Conservation (phyloP, 164 flowering plant species). For the Cinnamomum chago region DNA sequence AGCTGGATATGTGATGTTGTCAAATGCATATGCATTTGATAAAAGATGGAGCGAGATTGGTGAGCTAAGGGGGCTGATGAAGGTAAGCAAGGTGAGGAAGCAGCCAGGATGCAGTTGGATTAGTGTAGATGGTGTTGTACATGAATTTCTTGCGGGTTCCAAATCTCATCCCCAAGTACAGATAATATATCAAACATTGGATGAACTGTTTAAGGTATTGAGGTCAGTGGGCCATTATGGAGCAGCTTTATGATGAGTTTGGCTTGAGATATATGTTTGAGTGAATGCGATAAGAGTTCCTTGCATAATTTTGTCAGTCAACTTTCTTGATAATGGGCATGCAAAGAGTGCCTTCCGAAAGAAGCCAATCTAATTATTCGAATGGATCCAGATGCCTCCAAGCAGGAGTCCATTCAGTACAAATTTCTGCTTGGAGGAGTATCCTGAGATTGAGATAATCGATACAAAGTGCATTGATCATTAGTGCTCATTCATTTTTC, state of each 20-base stretch:
- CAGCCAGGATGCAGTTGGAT: slow-evolving; percentile 53
- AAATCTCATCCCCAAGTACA: neutral
- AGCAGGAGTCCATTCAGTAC: neutral
- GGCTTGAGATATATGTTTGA: neutral
- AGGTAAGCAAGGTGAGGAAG: slow-evolving; percentile 34
- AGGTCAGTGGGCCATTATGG: neutral
- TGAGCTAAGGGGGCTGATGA: slow-evolving; percentile 37
- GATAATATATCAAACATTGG: neutral
- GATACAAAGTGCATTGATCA: neutral
- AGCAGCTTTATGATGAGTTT: neutral
- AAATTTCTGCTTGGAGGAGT: neutral
- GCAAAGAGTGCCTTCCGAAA: neutral
- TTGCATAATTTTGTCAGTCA: too few species aligned
- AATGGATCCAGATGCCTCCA: neutral
- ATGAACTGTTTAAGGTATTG: neutral
- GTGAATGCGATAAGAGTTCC: too few species aligned
- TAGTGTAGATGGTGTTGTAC: slow-evolving; percentile 37
- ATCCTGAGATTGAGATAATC: neutral
- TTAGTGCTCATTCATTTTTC: neutral
- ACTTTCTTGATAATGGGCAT: too few species aligned
- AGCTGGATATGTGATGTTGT: slow-evolving; percentile 58
- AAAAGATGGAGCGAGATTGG: slow-evolving; percentile 43
- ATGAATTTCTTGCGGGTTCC: slow-evolving; percentile 50
- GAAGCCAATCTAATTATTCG: neutral
- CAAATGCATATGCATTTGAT: slow-evolving; percentile 52